A percentile compares a stretch with the other conserved stretches of the same genome.
phyloP scores from a whole-genome alignment of 495 filamentous ascomycete species.

The Penicillium nucicola region DNA sequence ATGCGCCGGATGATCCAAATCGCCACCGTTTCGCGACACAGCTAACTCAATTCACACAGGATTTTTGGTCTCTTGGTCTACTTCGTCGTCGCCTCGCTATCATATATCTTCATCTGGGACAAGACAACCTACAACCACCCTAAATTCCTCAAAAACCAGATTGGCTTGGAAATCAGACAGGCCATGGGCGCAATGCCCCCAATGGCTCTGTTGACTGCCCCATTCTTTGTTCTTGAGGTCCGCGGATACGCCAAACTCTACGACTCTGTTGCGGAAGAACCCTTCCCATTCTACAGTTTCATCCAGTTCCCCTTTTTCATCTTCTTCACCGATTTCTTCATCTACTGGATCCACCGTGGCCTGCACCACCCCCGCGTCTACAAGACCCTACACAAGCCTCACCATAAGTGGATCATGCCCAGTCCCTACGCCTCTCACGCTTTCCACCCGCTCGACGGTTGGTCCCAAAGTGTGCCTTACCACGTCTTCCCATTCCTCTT shows the following conservation, averaged over 20 bases:
- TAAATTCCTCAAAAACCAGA: constrained; percentile 93
- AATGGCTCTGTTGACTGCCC: constrained; percentile 81
- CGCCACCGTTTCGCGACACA: not conserved
- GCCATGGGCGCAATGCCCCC: constrained; percentile 69
- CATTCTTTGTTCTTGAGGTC: constrained; percentile 81
- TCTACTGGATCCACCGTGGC: constrained; percentile 94
- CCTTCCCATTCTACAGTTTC: constrained; percentile 72
- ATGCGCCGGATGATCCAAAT: constrained; percentile 22
- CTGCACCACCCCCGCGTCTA: constrained; percentile 83
- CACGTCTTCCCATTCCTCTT: constrained; percentile 93
- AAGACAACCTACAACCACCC: constrained; percentile 85
- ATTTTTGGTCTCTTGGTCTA: constrained; percentile 81
- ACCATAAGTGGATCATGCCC: constrained; percentile 99
- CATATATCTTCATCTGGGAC: constrained; percentile 92
- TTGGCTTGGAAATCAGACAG: constrained; percentile 80
- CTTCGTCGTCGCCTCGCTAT: constrained; percentile 77
- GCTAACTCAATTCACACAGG: constrained; percentile 44
- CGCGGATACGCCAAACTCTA: constrained; percentile 87
- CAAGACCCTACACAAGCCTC: constrained; percentile 89
- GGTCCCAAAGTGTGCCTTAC: constrained; percentile 87
- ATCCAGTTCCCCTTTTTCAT: constrained; percentile 92
- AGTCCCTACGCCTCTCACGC: constrained; percentile 90
- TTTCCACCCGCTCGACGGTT: constrained; percentile 95
- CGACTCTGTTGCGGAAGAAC: constrained; percentile 67
- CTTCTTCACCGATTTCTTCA: constrained; percentile 85